Evolutionary conservation across 2,329 filamentous ascomycete species (phyloP).

Genomic region (Epichloe scottii): DNA sequence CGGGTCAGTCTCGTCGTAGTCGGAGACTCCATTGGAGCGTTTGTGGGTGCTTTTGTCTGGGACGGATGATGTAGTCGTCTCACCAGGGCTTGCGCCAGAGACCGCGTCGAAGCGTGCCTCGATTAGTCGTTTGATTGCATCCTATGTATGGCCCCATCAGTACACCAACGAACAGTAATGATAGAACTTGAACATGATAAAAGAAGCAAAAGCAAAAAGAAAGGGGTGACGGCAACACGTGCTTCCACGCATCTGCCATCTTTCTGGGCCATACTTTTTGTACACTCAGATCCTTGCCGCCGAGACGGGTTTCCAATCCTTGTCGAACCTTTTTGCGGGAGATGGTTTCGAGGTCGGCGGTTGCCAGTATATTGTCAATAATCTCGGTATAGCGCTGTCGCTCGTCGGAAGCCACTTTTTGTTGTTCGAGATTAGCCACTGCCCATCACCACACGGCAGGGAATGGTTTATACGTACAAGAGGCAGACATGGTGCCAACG

Average conservation of each 20-base stretch:
- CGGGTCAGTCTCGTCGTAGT: constrained; percentile 33
- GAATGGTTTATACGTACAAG: constrained; percentile 10
- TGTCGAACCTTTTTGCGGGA: constrained; percentile 50
- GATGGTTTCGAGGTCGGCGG: constrained; percentile 48
- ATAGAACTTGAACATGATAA: background rate
- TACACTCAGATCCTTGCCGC: constrained; percentile 43
- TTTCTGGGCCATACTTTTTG: constrained; percentile 36
- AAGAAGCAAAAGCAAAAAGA: background rate
- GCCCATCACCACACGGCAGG: background rate
- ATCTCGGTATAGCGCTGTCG: constrained; percentile 40
- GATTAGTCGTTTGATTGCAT: constrained; percentile 59
- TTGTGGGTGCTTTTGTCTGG: constrained; percentile 22
- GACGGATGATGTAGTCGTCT: constrained; percentile 24
- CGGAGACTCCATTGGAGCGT: constrained; percentile 23
- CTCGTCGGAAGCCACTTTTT: constrained; percentile 37
- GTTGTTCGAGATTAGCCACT: background rate
- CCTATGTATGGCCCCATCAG: constrained; percentile 32
- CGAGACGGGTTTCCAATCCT: constrained; percentile 40
- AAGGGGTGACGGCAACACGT: no score
- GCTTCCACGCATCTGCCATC: no score
- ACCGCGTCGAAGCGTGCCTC: constrained; percentile 63
- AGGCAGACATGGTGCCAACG: constrained; percentile 12
- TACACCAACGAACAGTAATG: background rate
- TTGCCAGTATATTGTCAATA: constrained; percentile 47
- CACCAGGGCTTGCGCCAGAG: constrained; percentile 37